Evolutionary conservation across 257 asterid species (phyloP), one percentile per base, ranked within the genome.

Genomic region (Dorcoceras hygrometricum): DNA sequence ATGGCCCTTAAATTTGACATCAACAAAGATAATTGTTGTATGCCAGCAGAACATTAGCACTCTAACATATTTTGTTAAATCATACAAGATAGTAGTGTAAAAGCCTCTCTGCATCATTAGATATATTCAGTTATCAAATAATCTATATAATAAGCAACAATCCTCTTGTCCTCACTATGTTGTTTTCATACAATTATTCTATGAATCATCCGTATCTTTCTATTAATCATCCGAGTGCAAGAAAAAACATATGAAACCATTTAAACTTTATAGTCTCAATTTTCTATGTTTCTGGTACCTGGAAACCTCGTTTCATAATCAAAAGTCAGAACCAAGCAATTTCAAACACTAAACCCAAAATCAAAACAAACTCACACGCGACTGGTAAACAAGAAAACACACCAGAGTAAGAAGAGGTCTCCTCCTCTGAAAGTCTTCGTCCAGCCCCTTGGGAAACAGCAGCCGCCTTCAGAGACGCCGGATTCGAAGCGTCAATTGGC

Each of bases 371-470:
- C 3, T 5, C 27, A 31, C 28, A 54, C 6, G 20, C 50, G 71
- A 74, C 28, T 51, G 43, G 3, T 62, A 34, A 39, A 16, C 16
- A 59, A 62, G 69, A 65, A 43, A 73, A 39, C 18, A 18, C 2
- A 86, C 97, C 88, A 64, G 86, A 82, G 65, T 43, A 79, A 74
- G 76, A 34, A 67, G 85, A 80, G 54, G 81, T 62, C n/a, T 83
- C 89, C 55, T 83, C 90, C 67, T 88, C 88, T 4, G 87, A 28
- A 65, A 81, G 62, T 57, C 80, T 81, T 62, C 87, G 76, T 58
- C 81, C 90, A 23, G 86, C 79, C 31, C 87, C 91, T 79, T 86
- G 93, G 58, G 96, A 84, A 46, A 81, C 68, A 67, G 95, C 87
- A 62, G 87, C 80, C 56, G 83, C 82, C 43, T 69, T 78, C 46